Evolutionary conservation across 441 rosid species (phyloP).

Genomic region (Croton setiger): DNA sequence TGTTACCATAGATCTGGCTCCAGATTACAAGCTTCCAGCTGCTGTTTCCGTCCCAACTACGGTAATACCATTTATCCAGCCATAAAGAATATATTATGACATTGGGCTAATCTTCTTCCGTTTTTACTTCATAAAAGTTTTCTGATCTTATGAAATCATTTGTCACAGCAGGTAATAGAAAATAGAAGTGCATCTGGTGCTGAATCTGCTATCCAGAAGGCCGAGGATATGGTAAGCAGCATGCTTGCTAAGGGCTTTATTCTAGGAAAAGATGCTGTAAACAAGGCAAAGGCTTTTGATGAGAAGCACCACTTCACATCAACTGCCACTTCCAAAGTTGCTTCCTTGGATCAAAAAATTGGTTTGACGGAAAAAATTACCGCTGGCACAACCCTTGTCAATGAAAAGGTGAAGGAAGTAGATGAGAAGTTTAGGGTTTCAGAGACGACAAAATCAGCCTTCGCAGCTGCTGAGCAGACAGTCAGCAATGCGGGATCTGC

Average conservation of each 20-base stretch:
- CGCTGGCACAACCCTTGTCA: conserved; percentile 52
- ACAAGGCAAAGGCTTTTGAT: conserved; percentile 66
- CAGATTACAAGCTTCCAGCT: conserved; percentile 54
- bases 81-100: background rate
- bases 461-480: conserved; percentile 65
- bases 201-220: conserved; percentile 62
- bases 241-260: conserved; percentile 79
- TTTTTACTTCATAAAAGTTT: background rate
- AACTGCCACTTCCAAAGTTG: conserved; percentile 62
- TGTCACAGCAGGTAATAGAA: conserved; percentile 8
- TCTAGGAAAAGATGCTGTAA: conserved; percentile 68
- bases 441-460: conserved; percentile 68
- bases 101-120: background rate
- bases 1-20: conserved; percentile 49
- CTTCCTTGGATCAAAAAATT: conserved; percentile 62
- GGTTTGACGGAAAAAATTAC: conserved; percentile 64
- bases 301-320: conserved; percentile 64
- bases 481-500: conserved; percentile 71
- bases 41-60: conserved; percentile 22
- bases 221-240: conserved; percentile 68
- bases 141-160: background rate
- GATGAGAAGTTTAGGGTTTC: conserved; percentile 81
- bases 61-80: conserved; percentile 15
- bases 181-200: conserved; percentile 20
- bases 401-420: conserved; percentile 66